Base-by-base conservation (phyloP, 2,329 filamentous ascomycete species). In the Dactylonectria estremocensis region DNA sequence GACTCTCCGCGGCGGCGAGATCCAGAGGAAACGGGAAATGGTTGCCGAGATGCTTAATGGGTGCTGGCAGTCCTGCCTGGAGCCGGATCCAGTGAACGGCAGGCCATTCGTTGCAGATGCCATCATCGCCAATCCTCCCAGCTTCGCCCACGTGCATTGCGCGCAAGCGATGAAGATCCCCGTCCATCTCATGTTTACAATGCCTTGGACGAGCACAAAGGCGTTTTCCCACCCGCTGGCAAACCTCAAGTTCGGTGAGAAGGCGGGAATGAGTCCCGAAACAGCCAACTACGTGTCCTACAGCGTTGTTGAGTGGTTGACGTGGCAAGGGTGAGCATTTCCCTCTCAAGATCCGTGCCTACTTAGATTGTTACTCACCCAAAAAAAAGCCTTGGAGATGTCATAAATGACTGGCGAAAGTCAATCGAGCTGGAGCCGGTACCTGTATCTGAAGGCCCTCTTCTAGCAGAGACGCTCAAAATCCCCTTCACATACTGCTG, bases 401-500 rank as follows among this genome's bases (percentile, higher is more conserved):
- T 72, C 1, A 74, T 74, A 3, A 74, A 74, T 2, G 49, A 66
- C 4, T 74, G 68, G 70, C 69, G 72, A 20, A 57, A 53, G 9
- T 58, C 66, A 0, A 59, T 73, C 9, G 69, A 68, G 7, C 37
- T 73, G 0, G 72, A 73, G 0, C 57, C 63, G n/a, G 61, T 72
- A 1, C 66, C 68, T 6, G 54, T 67, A 20, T 88, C 93, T 46
- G 93, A 91, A 83, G 93, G 91, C 1, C 92, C 92, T 6, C 89
- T 90, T 18, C 88, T 95, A 80, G 80, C 93, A 1, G 88, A 89
- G 57, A 88, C 91, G 7, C 80, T 95, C 18, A 85, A 86, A 49
- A 86, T 95, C 6, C 93, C 93, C 0, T 92, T 91, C 66, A 94
- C 93, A 0, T 95, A 95, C 73, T 93, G 92, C 77, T 95, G 93